These are phyloP conservation scores for Pyricularia sp. DNA, from an alignment of 2,329 filamentous ascomycete genomes.

Conservation along the genomic window DNA sequence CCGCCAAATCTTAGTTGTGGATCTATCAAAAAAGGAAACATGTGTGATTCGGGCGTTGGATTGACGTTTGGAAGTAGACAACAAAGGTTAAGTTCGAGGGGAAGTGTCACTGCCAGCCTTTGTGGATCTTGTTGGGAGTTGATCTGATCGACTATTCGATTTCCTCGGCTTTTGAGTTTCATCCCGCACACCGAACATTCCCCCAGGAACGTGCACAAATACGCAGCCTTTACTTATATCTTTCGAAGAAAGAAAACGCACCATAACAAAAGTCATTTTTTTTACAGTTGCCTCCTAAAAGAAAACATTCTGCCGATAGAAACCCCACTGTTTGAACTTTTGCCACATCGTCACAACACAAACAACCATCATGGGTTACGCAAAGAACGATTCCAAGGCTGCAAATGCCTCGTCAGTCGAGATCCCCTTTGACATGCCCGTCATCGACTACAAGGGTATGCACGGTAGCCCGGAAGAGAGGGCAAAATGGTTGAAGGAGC, in stretches of 20 bases:
- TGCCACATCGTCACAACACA: not conserved
- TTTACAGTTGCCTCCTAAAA: not conserved
- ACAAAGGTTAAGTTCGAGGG: not conserved
- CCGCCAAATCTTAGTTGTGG: not conserved
- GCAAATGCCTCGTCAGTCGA: not conserved
- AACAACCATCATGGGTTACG: not conserved
- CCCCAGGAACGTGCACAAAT: no score
- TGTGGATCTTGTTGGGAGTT: not conserved
- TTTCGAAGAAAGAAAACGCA: not conserved
- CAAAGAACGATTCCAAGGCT: not conserved
- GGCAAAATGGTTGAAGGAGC: not conserved
- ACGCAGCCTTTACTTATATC: no score
- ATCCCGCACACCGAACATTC: no score
- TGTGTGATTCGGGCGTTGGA: not conserved
- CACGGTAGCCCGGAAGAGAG: not conserved
- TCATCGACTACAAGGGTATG: not conserved
- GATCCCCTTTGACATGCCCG: not conserved
- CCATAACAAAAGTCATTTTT: not conserved
- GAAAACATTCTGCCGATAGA: not conserved
- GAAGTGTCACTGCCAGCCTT: not conserved
- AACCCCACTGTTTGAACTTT: not conserved
- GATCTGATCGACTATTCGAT: no score
- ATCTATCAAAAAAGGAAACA: not conserved
- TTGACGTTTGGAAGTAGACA: not conserved
- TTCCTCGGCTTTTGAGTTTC: no score